Conservation (phyloP, 1,139 yeast genomes). For the Candida smagusa region DNA sequence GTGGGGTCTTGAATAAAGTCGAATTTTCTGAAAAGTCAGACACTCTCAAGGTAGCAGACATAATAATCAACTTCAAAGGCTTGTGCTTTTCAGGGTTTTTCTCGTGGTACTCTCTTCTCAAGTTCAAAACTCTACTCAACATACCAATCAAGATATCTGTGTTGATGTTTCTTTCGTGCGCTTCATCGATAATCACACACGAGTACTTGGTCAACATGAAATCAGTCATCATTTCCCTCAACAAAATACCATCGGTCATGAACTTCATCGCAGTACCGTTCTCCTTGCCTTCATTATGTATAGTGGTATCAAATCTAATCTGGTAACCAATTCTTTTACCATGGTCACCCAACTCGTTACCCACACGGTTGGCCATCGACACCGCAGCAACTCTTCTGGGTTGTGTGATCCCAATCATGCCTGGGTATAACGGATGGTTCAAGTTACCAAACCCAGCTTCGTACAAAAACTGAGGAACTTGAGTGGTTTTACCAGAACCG, state of each 20-base stretch:
- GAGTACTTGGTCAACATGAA: slow-evolving; percentile 79
- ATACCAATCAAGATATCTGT: slow-evolving; percentile 96
- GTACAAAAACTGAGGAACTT: slow-evolving; percentile 72
- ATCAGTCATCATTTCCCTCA: slow-evolving; percentile 90
- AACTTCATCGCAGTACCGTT: slow-evolving; percentile 78
- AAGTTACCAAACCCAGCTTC: slow-evolving; percentile 83
- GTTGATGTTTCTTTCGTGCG: slow-evolving; percentile 93
- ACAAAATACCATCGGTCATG: slow-evolving; percentile 97
- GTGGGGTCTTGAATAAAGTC: slow-evolving; percentile 67
- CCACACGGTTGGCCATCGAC: slow-evolving; percentile 91
- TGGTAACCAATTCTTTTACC: slow-evolving; percentile 82
- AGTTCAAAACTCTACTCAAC: slow-evolving; percentile 78
- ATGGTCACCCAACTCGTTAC: slow-evolving; percentile 77
- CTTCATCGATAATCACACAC: slow-evolving; percentile 88
- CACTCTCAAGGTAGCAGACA: slow-evolving; percentile 97
- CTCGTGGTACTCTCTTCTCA: slow-evolving; percentile 58
- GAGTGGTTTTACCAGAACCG: slow-evolving; percentile 82
- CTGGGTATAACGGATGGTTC: slow-evolving; percentile 64
- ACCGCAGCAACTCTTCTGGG: slow-evolving; percentile 99
- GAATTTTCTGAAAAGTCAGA: slow-evolving; percentile 86
- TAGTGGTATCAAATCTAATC: slow-evolving; percentile 81
- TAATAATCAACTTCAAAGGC: slow-evolving; percentile 67
- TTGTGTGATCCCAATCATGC: slow-evolving; percentile 94
- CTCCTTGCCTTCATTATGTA: slow-evolving; percentile 48
- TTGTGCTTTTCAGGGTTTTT: slow-evolving; percentile 47